Percentiles rank a stretch among this genome's conserved stretches.
Conservation (phyloP, 225 moss, liverwort and hornwort genomes). For the Neckera pumila region DNA sequence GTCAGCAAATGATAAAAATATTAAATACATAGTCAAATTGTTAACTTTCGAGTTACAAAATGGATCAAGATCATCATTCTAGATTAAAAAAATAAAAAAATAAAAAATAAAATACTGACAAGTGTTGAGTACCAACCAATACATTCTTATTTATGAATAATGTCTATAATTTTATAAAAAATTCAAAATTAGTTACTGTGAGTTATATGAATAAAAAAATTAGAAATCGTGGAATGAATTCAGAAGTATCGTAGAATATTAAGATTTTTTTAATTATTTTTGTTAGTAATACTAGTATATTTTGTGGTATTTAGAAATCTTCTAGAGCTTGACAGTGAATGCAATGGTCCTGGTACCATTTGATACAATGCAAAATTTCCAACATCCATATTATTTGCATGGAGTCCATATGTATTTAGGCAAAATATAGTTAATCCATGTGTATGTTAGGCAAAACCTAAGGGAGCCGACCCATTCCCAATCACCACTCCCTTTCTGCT, state of each 20-base stretch:
- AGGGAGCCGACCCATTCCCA: too few species aligned
- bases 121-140: fast-evolving
- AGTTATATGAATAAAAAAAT: not conserved
- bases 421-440: too few species aligned
- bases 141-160: not conserved
- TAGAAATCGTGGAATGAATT: not conserved
- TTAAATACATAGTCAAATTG: not conserved
- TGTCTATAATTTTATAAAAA: fast-evolving
- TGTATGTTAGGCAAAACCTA: too few species aligned
- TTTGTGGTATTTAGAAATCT: not conserved
- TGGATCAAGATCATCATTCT: not conserved
- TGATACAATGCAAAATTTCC: not conserved
- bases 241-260: not conserved
- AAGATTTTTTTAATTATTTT: fast-evolving
- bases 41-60: not conserved
- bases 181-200: not conserved
- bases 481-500: too few species aligned
- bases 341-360: not conserved
- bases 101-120: not conserved
- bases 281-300: fast-evolving
- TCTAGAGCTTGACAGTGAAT: not conserved
- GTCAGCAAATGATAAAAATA: fast-evolving
- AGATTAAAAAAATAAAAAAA: too few species aligned
- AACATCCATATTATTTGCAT: not conserved
- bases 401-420: too few species aligned